A percentile compares a stretch with the other conserved stretches of the same genome.
phyloP scores from a whole-genome alignment of 495 filamentous ascomycete species.

The Barbatosphaeria neglecta region DNA sequence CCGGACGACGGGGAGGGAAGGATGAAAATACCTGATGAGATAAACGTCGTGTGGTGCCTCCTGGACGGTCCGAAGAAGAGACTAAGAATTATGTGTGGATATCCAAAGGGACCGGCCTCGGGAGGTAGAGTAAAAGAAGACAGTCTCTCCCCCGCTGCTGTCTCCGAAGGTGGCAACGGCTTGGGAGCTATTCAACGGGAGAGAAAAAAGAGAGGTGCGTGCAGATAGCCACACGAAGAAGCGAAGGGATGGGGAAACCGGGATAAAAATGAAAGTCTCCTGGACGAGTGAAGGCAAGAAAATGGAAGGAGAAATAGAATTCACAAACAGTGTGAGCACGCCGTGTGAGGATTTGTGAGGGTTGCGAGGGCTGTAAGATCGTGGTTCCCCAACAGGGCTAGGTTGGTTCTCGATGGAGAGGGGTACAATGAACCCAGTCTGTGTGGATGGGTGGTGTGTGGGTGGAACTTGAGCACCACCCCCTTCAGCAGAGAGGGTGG shows the following conservation, averaged over 20 bases:
- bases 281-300: slow-evolving; percentile 7
- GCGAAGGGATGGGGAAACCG: slow-evolving; percentile 1
- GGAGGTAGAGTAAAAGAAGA: not conserved
- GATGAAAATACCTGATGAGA: too few species aligned
- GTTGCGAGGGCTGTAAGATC: too few species aligned
- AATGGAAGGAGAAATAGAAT: not conserved
- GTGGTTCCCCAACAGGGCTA: not conserved
- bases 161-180: not conserved
- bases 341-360: not conserved
- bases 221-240: not conserved
- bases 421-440: not conserved
- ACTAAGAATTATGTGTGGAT: not conserved
- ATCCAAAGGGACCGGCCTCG: not conserved
- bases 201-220: too few species aligned
- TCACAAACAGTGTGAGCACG: not conserved
- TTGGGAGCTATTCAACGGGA: too few species aligned
- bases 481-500: not conserved
- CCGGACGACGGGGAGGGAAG: too few species aligned
- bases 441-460: too few species aligned
- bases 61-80: too few species aligned
- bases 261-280: slow-evolving; percentile 9
- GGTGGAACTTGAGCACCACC: not conserved
- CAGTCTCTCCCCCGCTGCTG: too few species aligned
- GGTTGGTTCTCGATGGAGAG: not conserved
- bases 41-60: too few species aligned